Base-by-base conservation (phyloP, 371 early-diverging fungal genomes). In the Rozella allomycis region DNA sequence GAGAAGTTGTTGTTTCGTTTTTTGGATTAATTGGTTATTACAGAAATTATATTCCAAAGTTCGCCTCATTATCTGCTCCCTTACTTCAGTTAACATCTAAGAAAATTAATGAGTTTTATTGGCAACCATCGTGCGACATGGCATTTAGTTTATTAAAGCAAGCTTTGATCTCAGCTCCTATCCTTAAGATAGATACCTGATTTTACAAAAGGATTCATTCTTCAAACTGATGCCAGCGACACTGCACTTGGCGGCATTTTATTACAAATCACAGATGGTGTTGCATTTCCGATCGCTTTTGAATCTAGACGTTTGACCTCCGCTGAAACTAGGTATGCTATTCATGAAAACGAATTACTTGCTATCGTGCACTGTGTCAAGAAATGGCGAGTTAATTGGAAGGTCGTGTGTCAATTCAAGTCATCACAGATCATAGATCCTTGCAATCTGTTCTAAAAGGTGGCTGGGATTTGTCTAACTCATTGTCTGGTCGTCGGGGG, bases 21-120 rank as follows among this genome's bases (percentile, higher is more conserved):
- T 39, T 67, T 1, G 70, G 72, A 0, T 41, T 61, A n/a, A 38
- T 51, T 3, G 58, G 58, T 13, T 70, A 47, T 36, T 62, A 64
- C 45, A 46, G 50, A 0, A 39, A 54, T 2, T 69, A 62, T 30
- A 57, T 70, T 4, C 20, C 27, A 2, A 20, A 50, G 12, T 65
- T 46, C 33, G 40, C 66, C 1, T 4, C 46, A 9, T 39, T 58
- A 3, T 47, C 56, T 0, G 9, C 23, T 6, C 61, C 58, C 1
- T 12, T 69, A 1, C 50, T 53, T 0, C 29, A 46, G 8, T 40
- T 63, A 1, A n/a, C n/a, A n/a, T 14, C 50, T 2, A 44, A 46
- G 34, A 50, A 54, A 19, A 40, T 51, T 4, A 25, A 19, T 0
- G 9, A 40, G 0, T 54, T 63, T 31, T 3, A 9, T 14, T 60